These are phyloP conservation scores for Nectriaceae sp. DNA, from an alignment of 2,329 filamentous ascomycete genomes.

Conservation along the genomic window DNA sequence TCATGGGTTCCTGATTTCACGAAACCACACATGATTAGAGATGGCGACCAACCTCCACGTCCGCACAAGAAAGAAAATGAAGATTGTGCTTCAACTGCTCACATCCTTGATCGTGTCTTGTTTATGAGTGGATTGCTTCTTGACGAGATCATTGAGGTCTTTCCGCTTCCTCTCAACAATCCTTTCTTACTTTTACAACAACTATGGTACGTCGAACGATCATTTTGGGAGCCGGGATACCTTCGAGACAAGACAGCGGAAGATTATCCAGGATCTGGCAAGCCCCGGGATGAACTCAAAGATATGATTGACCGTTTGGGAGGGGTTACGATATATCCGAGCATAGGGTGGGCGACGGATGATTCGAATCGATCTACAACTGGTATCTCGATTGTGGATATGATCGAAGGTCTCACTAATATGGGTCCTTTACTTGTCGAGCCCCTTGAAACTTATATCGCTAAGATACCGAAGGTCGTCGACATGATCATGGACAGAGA, in stretches of 20 bases:
- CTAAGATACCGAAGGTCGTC: no score
- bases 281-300: not conserved
- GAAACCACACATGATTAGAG: not conserved
- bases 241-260: not conserved
- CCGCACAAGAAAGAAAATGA: no score
- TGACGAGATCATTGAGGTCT: not conserved
- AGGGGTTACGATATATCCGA: not conserved
- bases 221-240: not conserved
- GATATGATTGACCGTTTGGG: not conserved
- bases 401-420: no score
- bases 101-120: not conserved
- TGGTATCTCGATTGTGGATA: not conserved
- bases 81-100: no score
- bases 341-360: not conserved
- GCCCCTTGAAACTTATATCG: no score
- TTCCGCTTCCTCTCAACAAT: not conserved
- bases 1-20: not conserved
- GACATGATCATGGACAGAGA: no score
- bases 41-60: no score
- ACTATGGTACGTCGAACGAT: not conserved
- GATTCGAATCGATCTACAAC: not conserved
- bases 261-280: not conserved
- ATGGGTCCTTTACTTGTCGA: no score
- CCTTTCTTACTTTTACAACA: not conserved
- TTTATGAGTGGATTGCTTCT: not conserved